These are phyloP conservation scores for Komagataella pseudopastoris DNA, from an alignment of 805 yeast species.

Conservation along the genomic window DNA sequence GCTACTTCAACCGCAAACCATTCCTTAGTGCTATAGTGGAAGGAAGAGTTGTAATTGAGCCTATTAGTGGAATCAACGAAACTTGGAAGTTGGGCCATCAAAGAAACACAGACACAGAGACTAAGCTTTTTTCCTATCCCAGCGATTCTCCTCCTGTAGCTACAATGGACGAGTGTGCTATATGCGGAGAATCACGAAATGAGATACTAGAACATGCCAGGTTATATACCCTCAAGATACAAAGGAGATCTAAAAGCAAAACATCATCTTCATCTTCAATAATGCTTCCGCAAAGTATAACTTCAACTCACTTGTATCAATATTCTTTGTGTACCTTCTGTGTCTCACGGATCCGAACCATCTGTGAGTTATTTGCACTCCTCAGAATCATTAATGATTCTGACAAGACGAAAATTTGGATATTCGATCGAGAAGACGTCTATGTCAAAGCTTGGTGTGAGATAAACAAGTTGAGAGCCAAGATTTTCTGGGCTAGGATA, in stretches of 20 bases:
- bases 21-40: slow-evolving; percentile 61
- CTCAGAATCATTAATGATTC: slow-evolving; percentile 43
- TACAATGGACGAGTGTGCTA: slow-evolving; percentile 57
- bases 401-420: slow-evolving; percentile 37
- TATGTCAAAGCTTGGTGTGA: slow-evolving; percentile 45
- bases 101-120: slow-evolving; percentile 8
- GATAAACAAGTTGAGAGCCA: slow-evolving; percentile 47
- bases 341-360: slow-evolving; percentile 61
- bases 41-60: slow-evolving; percentile 74
- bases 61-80: slow-evolving; percentile 74
- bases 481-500: slow-evolving; percentile 71
- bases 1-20: slow-evolving; percentile 47
- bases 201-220: slow-evolving; percentile 69
- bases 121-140: slow-evolving; percentile 29
- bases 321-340: slow-evolving; percentile 79
- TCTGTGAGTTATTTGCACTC: slow-evolving; percentile 74
- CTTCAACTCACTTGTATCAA: slow-evolving; percentile 19
- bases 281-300: slow-evolving; percentile 13
- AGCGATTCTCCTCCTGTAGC: slow-evolving; percentile 56
- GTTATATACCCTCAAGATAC: slow-evolving; percentile 49
- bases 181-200: slow-evolving; percentile 72
- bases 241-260: slow-evolving; percentile 6
- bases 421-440: slow-evolving; percentile 27
- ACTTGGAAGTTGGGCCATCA: slow-evolving; percentile 32
- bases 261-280: slow-evolving; percentile 7